phyloP scores from a whole-genome alignment of 345 rosid species.

The Eucalyptus marginata region DNA sequence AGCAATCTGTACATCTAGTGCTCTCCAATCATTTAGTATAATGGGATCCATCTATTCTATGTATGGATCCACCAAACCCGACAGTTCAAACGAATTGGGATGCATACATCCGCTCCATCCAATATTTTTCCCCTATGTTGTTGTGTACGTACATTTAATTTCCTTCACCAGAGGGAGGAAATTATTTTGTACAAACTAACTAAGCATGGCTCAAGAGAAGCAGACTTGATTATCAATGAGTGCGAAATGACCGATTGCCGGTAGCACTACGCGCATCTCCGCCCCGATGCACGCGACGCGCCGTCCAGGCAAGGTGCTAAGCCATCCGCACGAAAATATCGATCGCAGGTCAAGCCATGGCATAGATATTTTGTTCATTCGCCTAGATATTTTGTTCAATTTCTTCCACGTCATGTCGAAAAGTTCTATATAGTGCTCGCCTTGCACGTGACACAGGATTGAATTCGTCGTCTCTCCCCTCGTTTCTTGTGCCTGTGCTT shows the following conservation, averaged over 20 bases:
- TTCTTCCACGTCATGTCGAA: conserved; percentile 19
- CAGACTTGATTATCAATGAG: conserved; percentile 10
- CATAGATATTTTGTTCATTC: neutral
- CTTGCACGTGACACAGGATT: conserved; percentile 11
- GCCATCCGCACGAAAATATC: conserved; percentile 1
- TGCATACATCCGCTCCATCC: neutral
- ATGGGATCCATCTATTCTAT: neutral
- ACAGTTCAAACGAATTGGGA: neutral
- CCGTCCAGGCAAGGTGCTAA: conserved; percentile 7
- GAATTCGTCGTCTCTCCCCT: conserved; percentile 16
- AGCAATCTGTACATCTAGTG: neutral
- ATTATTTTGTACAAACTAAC: neutral
- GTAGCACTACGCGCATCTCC: conserved; percentile 28
- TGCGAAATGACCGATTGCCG: neutral
- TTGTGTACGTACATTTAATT: neutral
- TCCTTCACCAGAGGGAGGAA: neutral
- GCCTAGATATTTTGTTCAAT: conserved; percentile 1
- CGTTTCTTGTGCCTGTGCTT: no score
- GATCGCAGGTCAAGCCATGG: neutral
- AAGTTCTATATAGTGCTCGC: neutral
- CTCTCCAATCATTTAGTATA: neutral
- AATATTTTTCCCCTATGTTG: neutral
- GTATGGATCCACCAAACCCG: neutral
- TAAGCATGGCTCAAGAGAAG: neutral
- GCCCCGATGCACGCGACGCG: conserved; percentile 1